Percentiles rank a stretch among this genome's conserved stretches.
phyloP scores from a whole-genome alignment of 177 flowering plant genomes.

The Vitis hybrid region DNA sequence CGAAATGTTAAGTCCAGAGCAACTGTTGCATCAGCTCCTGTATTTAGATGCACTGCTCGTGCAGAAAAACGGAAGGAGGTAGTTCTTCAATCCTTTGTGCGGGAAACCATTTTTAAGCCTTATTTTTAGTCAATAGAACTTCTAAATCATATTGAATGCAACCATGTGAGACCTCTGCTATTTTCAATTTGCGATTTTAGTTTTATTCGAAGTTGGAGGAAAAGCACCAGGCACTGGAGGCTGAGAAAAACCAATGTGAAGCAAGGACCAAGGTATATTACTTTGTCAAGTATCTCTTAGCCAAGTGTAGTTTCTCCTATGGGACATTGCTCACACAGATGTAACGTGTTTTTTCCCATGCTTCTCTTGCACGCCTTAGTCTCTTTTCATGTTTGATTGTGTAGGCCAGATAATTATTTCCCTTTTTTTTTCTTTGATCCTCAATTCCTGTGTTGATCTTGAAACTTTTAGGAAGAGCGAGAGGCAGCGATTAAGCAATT shows the following conservation, averaged over 20 bases:
- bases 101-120: background rate
- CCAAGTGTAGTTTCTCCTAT: background rate
- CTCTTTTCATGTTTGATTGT: background rate
- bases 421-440: background rate
- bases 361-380: background rate
- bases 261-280: conserved; percentile 73
- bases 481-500: conserved; percentile 79
- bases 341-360: background rate
- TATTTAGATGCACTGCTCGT: conserved; percentile 63
- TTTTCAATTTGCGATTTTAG: conserved; percentile 28
- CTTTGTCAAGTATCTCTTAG: background rate
- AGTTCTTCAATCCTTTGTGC: conserved; percentile 11
- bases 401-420: conserved; percentile 1
- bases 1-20: conserved; percentile 35
- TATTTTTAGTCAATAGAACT: background rate
- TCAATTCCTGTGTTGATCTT: background rate
- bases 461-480: conserved; percentile 66
- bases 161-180: background rate
- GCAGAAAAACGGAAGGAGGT: conserved; percentile 93
- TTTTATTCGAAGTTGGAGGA: conserved; percentile 86
- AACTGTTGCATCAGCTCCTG: conserved; percentile 62
- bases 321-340: background rate
- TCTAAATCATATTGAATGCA: background rate
- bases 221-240: conserved; percentile 88
- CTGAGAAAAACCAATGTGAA: conserved; percentile 73